Conservation (phyloP, 2,329 filamentous ascomycete genomes). For the Clonostachys solani region DNA sequence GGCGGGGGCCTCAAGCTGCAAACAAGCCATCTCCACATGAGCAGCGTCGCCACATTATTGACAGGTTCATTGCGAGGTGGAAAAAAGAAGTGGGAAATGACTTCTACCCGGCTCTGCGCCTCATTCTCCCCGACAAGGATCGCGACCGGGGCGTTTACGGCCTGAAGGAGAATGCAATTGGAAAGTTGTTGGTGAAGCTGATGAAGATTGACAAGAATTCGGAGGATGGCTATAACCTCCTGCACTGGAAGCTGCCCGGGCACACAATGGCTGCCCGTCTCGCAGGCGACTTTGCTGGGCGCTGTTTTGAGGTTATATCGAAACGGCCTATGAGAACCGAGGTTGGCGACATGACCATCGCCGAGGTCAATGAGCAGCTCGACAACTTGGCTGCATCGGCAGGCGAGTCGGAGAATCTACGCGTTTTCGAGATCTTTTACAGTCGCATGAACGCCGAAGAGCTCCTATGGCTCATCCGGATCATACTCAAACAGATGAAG, state of each 20-base stretch:
- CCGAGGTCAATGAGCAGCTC: conserved; percentile 82
- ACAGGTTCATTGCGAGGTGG: conserved; percentile 84
- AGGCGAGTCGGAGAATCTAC: conserved; percentile 79
- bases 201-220: conserved; percentile 90
- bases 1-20: conserved; percentile 57
- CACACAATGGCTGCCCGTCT: conserved; percentile 56
- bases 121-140: conserved; percentile 92
- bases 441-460: conserved; percentile 89
- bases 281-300: conserved; percentile 87
- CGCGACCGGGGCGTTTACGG: conserved; percentile 90
- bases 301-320: conserved; percentile 81
- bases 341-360: conserved; percentile 77
- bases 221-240: conserved; percentile 77
- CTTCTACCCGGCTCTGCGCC: conserved; percentile 86
- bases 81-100: conserved; percentile 84
- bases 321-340: conserved; percentile 75
- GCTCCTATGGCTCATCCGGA: conserved; percentile 89
- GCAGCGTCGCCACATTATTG: conserved; percentile 73
- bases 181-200: conserved; percentile 84
- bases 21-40: conserved; percentile 68
- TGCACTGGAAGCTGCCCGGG: conserved; percentile 91
- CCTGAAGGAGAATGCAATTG: conserved; percentile 87
- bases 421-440: conserved; percentile 82
- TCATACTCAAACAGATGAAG: conserved; percentile 77
- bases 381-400: conserved; percentile 72